Evolutionary conservation across 306 rosid genomes (phyloP).

Genomic region (Pachyrhizus erosus): DNA sequence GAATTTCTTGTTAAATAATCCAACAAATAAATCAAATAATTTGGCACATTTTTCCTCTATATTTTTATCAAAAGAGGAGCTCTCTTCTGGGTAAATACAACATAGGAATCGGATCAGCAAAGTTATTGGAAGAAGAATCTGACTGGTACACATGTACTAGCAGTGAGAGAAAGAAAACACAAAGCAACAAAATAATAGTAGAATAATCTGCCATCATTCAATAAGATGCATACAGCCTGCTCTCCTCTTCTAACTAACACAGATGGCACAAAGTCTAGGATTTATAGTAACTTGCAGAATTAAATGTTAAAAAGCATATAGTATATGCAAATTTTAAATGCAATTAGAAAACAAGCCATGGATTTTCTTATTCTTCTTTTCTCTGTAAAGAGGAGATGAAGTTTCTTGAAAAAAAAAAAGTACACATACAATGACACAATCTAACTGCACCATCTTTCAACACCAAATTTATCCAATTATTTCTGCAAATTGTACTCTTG

Average conservation of each 20-base stretch:
- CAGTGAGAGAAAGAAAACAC: background rate
- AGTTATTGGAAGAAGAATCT: conserved; percentile 18
- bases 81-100: background rate
- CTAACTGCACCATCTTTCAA: background rate
- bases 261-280: background rate
- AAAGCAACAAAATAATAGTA: background rate
- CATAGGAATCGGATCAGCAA: background rate
- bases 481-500: background rate
- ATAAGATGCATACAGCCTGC: no score
- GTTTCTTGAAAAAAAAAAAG: background rate
- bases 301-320: background rate
- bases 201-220: background rate
- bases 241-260: no score
- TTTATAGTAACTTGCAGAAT: background rate
- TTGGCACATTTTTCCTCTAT: background rate
- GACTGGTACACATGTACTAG: background rate
- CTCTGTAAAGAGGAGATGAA: background rate
- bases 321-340: background rate
- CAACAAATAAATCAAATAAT: conserved; percentile 25
- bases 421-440: background rate
- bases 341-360: background rate
- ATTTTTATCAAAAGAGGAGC: conserved; percentile 4
- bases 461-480: background rate
- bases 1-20: conserved; percentile 12
- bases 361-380: background rate